Evolutionary conservation across 2,329 filamentous ascomycete species (phyloP).

Genomic region (Clonostachys sp.): DNA sequence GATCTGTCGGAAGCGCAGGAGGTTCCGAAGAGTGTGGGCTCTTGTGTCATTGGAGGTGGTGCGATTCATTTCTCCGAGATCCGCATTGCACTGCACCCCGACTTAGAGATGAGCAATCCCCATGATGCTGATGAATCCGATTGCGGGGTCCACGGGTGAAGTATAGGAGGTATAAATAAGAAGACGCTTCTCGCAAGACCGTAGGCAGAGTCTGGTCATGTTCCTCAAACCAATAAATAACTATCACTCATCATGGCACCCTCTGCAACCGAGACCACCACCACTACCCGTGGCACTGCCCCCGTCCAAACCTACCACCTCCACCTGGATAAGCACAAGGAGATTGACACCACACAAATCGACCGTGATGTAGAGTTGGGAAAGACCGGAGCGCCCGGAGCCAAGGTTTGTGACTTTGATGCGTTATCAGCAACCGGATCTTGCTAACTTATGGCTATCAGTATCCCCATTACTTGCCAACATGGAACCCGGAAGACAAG

Average conservation of each 20-base stretch:
- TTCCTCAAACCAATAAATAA: too few relatives aligned
- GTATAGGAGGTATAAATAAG: too few relatives aligned
- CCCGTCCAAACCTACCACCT: constrained; percentile 10
- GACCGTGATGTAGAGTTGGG: constrained; percentile 18
- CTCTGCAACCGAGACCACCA: constrained; percentile 21
- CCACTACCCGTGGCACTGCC: constrained; percentile 2
- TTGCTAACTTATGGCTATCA: constrained; percentile 11
- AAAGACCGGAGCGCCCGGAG: constrained; percentile 15
- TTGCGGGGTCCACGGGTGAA: neutral
- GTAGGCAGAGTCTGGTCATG: too few relatives aligned
- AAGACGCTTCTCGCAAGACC: too few relatives aligned
- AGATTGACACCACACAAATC: constrained; percentile 15
- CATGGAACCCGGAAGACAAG: constrained; percentile 60
- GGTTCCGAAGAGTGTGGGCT: too few relatives aligned
- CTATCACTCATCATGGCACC: constrained; percentile 19
- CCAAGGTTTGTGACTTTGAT: constrained; percentile 11
- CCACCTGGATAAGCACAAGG: constrained; percentile 20
- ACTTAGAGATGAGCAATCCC: neutral
- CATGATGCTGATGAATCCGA: neutral
- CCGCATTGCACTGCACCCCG: neutral
- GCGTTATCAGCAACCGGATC: neutral
- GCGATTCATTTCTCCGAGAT: neutral
- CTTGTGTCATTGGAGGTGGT: too few relatives aligned
- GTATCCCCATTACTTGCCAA: constrained; percentile 71
- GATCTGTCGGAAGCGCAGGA: too few relatives aligned